A percentile compares a stretch with the other conserved stretches of the same genome.
phyloP scores from a whole-genome alignment of 2,329 filamentous ascomycete genomes.

The Polychaeton citri region DNA sequence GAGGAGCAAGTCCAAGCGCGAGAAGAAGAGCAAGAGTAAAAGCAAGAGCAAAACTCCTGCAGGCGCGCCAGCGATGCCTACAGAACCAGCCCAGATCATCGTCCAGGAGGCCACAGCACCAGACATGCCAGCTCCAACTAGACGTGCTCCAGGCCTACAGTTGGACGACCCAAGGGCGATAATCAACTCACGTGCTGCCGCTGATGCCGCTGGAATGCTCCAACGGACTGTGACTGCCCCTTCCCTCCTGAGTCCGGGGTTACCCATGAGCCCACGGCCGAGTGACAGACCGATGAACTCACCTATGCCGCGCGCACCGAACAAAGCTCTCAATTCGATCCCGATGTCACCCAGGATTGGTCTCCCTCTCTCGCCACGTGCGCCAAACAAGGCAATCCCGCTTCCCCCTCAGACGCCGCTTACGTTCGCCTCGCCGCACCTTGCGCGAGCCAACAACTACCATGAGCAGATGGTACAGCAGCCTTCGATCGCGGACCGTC shows the following conservation, averaged over 20 bases:
- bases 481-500: slow-evolving; percentile 10
- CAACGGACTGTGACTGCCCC: slow-evolving; percentile 24
- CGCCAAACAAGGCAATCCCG: slow-evolving; percentile 60
- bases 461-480: background rate
- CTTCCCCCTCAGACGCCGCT: slow-evolving; percentile 57
- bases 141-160: background rate
- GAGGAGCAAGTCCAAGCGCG: slow-evolving; percentile 63
- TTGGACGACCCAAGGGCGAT: slow-evolving; percentile 4
- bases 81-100: background rate
- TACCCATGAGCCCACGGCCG: slow-evolving; percentile 49
- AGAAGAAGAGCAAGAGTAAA: slow-evolving; percentile 43
- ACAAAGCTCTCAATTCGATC: slow-evolving; percentile 47
- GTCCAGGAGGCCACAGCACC: background rate
- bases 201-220: slow-evolving; percentile 12
- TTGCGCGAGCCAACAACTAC: slow-evolving; percentile 18
- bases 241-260: slow-evolving; percentile 47
- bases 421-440: slow-evolving; percentile 42
- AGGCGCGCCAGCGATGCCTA: background rate
- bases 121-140: background rate
- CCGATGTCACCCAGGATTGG: slow-evolving; percentile 51
- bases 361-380: slow-evolving; percentile 55
- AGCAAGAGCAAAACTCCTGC: slow-evolving; percentile 24
- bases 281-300: slow-evolving; percentile 46
- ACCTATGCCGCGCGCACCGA: slow-evolving; percentile 44
- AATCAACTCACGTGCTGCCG: slow-evolving; percentile 11